Base-by-base conservation (phyloP, 805 yeast genomes). In the Ogataea degrootiae region DNA sequence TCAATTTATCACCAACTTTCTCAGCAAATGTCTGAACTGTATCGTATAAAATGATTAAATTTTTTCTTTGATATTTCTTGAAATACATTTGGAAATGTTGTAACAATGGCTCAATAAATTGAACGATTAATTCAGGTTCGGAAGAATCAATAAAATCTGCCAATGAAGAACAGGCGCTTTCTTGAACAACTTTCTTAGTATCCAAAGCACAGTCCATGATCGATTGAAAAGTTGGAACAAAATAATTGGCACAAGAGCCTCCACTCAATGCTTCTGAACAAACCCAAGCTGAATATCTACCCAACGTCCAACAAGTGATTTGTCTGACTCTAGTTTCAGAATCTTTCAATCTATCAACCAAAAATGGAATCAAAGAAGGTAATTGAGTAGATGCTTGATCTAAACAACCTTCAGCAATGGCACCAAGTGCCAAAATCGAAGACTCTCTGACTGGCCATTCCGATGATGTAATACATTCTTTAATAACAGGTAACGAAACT, bases 371-470 rank as follows among this genome's bases (percentile, higher is more conserved):
- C 41, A 94, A 70, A 29, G 82, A 77, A 2, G 97, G 96, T 37
- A 94, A 70, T 56, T 86, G 86, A 37, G 79, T 80, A 19, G 82
- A 67, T 5, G 90, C 82, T 44, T 78, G 74, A 47, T 84, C 87
- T 41, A 84, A 72, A 55, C 96, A 90, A 54, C 96, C 95, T 56
- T 85, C 91, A 35, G 96, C 87, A 60, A 92, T 83, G 29, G 98
- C 98, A 52, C 99, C 99, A 61, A 94, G 77, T 1, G 98, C 97
- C 41, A 94, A 72, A 26, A 94, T 91, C 1, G 97, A 83, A 6
- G 97, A 94, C 65, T 94, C 99, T 50, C 97, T 78, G 8, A 87
- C 79, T 22, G 87, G 88, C 99, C 99, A 94, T 50, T 84, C 79
- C 4, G 73, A 69, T 3, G 89, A 77, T 8, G 76, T 76, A 45